Conservation (phyloP, 805 yeast genomes). For the Candida quercuum region DNA sequence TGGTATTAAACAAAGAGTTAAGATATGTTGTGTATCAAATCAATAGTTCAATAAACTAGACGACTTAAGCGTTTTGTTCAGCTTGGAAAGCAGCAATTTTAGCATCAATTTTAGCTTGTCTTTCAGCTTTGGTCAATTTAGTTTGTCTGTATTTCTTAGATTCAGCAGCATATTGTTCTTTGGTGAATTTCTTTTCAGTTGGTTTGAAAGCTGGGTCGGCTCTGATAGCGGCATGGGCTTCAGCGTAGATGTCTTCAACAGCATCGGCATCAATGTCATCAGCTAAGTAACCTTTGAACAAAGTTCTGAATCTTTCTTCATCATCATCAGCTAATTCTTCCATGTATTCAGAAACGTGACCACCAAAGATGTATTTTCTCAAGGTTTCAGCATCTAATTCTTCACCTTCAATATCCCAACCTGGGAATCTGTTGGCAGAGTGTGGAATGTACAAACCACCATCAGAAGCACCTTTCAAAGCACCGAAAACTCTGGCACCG, state of each 20-base stretch:
- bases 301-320: constrained; percentile 97
- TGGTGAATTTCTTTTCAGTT: constrained; percentile 88
- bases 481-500: constrained; percentile 99
- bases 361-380: constrained; percentile 99
- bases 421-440: constrained; percentile 99
- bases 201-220: constrained; percentile 90
- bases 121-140: constrained; percentile 89
- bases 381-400: constrained; percentile 96
- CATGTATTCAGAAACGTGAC: constrained; percentile 99
- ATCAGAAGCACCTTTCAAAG: constrained; percentile 99
- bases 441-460: constrained; percentile 99
- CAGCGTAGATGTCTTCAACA: constrained; percentile 89
- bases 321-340: constrained; percentile 99
- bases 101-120: constrained; percentile 82
- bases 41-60: too few relatives aligned
- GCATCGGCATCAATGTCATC: constrained; percentile 97
- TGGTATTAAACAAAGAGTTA: too few relatives aligned
- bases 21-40: too few relatives aligned
- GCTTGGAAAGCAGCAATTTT: constrained; percentile 89
- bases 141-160: constrained; percentile 85
- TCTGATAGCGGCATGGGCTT: constrained; percentile 95
- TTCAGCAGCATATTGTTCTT: constrained; percentile 97
- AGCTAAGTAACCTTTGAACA: constrained; percentile 93
- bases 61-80: constrained; percentile 30
- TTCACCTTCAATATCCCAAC: constrained; percentile 98